These are phyloP conservation scores for Thamnidium elegans DNA, from an alignment of 192 early-diverging fungal species.

Conservation along the genomic window DNA sequence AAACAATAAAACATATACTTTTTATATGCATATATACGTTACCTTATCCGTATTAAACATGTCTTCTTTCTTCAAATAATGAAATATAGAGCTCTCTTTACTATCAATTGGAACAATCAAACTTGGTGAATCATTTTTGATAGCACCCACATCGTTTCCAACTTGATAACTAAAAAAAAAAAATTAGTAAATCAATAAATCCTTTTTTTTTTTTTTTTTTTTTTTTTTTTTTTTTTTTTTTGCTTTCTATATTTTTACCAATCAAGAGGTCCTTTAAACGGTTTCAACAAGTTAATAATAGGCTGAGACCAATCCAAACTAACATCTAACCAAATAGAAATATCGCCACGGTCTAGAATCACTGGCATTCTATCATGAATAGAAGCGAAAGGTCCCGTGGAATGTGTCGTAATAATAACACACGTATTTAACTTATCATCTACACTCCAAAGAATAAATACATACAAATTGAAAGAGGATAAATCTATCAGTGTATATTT, in stretches of 20 bases:
- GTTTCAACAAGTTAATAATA: constrained; percentile 40
- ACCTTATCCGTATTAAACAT: not conserved
- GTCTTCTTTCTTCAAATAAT: not conserved
- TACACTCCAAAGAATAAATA: not conserved
- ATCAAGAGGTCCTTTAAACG: constrained; percentile 44
- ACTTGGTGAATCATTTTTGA: constrained; percentile 42
- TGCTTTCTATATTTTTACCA: not conserved
- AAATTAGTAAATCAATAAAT: no score
- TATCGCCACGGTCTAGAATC: constrained; percentile 45
- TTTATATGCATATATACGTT: no score
- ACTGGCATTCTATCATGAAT: constrained; percentile 61
- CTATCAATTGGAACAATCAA: constrained; percentile 45
- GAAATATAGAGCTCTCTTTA: constrained; percentile 32
- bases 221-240: no score
- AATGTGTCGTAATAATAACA: constrained; percentile 51
- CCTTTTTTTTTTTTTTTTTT: no score
- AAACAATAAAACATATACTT: no score
- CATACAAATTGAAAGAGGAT: constrained; percentile 9
- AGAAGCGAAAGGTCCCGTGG: constrained; percentile 41
- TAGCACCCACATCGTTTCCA: constrained; percentile 44
- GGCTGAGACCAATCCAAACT: constrained; percentile 32
- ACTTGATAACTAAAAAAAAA: constrained; percentile 40
- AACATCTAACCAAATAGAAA: constrained; percentile 49
- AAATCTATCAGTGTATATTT: no score
- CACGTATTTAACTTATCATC: constrained; percentile 40